phyloP scores from a whole-genome alignment of 495 filamentous ascomycete species.

The Daldinia caldariorum region DNA sequence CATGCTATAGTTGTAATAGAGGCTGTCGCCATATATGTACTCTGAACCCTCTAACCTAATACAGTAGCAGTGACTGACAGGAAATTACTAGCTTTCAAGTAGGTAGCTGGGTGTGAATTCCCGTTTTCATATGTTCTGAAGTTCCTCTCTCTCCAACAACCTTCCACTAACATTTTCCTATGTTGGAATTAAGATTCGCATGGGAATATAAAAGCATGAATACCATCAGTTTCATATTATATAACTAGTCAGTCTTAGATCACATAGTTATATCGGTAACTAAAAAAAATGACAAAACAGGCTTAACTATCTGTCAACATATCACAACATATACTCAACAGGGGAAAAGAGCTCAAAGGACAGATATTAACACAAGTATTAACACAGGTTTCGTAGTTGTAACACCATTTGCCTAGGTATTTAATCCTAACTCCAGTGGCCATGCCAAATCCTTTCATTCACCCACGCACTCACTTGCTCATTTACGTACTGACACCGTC shows the following conservation, averaged over 20 bases:
- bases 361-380: neutral
- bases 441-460: slow-evolving; percentile 16
- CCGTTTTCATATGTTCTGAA: neutral
- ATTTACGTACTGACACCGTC: neutral
- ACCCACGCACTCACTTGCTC: slow-evolving; percentile 1
- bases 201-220: neutral
- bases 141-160: neutral
- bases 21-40: neutral
- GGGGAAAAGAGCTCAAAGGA: neutral
- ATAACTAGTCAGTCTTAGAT: neutral
- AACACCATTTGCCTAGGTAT: slow-evolving; percentile 16
- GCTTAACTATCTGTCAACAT: neutral
- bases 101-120: neutral
- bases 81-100: neutral
- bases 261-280: neutral
- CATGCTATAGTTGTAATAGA: neutral
- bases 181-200: neutral
- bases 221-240: neutral
- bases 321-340: neutral
- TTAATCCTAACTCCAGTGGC: slow-evolving; percentile 35
- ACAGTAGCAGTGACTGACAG: neutral
- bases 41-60: neutral
- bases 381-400: neutral
- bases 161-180: neutral
- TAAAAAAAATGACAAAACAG: neutral